phyloP scores from a whole-genome alignment of 2,329 filamentous ascomycete genomes.

The Aspergillus sp. region DNA sequence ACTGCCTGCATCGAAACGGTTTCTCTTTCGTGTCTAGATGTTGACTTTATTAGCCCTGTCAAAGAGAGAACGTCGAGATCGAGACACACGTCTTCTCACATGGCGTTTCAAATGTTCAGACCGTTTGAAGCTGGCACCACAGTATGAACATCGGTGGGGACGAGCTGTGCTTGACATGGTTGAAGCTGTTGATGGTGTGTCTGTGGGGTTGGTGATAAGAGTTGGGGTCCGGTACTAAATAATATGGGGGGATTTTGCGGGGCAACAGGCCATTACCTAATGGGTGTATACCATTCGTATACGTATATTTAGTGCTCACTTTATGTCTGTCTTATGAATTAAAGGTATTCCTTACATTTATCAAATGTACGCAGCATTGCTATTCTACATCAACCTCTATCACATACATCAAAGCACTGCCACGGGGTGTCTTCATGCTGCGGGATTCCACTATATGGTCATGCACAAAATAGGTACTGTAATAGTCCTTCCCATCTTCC shows the following conservation, averaged over 20 bases:
- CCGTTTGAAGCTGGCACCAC: neutral
- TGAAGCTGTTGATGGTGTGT: neutral
- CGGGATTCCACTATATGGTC: neutral
- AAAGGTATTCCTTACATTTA: neutral
- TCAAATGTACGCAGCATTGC: neutral
- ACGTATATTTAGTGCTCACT: no score
- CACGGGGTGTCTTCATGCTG: neutral
- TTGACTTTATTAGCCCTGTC: neutral
- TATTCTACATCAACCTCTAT: neutral
- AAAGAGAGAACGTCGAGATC: neutral
- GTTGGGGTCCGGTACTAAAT: neutral
- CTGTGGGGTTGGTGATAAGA: neutral
- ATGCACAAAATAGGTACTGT: neutral
- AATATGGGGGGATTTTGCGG: neutral
- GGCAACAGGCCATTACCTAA: neutral
- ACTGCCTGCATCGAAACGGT: neutral
- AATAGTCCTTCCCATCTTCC: neutral
- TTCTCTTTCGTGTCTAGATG: neutral
- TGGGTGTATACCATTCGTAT: neutral
- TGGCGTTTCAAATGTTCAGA: neutral
- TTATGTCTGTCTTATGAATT: neutral
- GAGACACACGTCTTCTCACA: neutral
- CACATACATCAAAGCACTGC: neutral
- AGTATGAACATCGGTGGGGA: neutral
- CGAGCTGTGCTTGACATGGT: neutral